phyloP scores from a whole-genome alignment of 139 green algal species.

The Chlorella sp. region DNA sequence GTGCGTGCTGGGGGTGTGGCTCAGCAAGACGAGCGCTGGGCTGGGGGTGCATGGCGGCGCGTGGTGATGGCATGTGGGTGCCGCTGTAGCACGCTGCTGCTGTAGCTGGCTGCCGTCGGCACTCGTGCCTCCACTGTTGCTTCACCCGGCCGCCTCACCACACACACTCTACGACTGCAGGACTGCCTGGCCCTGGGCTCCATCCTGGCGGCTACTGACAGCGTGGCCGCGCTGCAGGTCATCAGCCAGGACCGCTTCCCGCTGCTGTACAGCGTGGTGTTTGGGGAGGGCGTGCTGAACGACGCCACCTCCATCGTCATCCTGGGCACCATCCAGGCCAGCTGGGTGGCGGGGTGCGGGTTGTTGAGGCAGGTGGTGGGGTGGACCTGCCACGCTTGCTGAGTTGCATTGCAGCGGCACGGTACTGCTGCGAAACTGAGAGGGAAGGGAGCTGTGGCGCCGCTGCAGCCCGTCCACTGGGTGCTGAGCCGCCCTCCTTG shows the following conservation, averaged over 20 bases:
- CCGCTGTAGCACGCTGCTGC: no score
- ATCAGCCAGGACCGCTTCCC: slow-evolving; percentile 58
- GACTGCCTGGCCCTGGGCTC: slow-evolving; percentile 84
- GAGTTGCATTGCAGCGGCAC: no score
- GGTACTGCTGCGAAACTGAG: not conserved
- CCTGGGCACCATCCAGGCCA: slow-evolving; percentile 60
- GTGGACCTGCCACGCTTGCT: not conserved
- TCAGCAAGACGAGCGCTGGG: not conserved
- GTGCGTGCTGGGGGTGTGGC: slow-evolving; percentile 24
- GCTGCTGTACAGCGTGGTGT: slow-evolving; percentile 91
- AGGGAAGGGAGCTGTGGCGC: not conserved
- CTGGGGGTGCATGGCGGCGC: no score
- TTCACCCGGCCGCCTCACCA: no score
- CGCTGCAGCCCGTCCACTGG: no score
- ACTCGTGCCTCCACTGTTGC: no score
- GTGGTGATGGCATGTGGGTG: no score
- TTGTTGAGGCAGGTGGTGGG: not conserved
- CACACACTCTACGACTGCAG: no score
- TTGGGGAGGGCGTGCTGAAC: slow-evolving; percentile 95
- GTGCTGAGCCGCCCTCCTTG: not conserved
- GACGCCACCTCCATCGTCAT: slow-evolving; percentile 92
- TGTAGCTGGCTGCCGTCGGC: no score
- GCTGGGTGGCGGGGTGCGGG: not conserved
- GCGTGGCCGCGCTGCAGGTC: slow-evolving; percentile 89
- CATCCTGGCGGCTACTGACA: slow-evolving; percentile 93